Base-by-base conservation (phyloP, 2,329 filamentous ascomycete species). In the Botrytis hyacinthi region DNA sequence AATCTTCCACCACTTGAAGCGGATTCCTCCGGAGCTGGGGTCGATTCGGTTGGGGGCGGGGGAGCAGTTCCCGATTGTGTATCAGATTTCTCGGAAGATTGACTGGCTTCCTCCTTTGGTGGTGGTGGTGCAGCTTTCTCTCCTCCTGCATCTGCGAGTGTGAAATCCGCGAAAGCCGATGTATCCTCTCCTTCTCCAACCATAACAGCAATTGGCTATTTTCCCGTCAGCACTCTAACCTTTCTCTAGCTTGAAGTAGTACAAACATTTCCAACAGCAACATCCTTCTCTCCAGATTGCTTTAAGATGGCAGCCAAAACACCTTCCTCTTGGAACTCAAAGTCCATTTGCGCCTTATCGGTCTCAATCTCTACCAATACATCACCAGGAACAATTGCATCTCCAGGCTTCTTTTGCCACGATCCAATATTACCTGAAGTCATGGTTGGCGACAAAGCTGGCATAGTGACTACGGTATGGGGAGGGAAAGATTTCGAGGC, bases 291-390 rank as follows among this genome's bases (percentile, higher is more conserved):
- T 78, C 97, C 97, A 75, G 92, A 91, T 63, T 97, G 93, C 86
- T 94, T 96, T 81, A 99, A 87, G 77, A 98, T 89, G 89, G 97
- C 97, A 81, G 96, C 95, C 78, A 99, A 88, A 75, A 97, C 89
- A 87, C 95, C 96, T 83, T 98, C 96, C 81, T 99, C 96, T 85
- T 99, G 96, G 85, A 97, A 98, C 85, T 99, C 96, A 83, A 99
- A 98, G 87, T 99, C 96, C 96, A 99, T 99, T 87, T 98, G 96
- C 77, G 96, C 96, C 89, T 99, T 99, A 86, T 99, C 96, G 80
- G 96, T 99, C 89, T 99, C 96, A 81, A 98, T 97, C 88, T 97
- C 95, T 79, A 97, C 95, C 79, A 99, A 86, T 65, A 99, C 96
- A 83, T 99, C 96, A 83, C 96, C 96, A 70, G 97, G 95, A 74